Evolutionary conservation across 2,329 filamentous ascomycete species (phyloP).

Genomic region (Paramyrothecium roridum): DNA sequence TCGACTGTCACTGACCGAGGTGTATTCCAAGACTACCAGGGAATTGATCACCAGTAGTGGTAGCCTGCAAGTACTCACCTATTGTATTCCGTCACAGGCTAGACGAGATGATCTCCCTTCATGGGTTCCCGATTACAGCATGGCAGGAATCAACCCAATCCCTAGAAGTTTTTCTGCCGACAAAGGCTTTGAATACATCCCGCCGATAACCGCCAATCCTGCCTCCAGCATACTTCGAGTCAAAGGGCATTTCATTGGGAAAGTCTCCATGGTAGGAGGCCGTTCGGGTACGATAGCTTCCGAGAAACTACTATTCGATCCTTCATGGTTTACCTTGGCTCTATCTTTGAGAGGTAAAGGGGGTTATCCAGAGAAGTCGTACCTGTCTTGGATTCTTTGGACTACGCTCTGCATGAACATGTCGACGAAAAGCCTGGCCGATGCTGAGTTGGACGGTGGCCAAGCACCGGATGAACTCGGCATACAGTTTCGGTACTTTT

Average conservation of each 20-base stretch:
- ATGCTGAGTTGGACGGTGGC: constrained; percentile 7
- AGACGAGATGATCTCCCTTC: constrained; percentile 10
- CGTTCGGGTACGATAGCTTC: constrained; percentile 7
- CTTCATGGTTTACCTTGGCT: constrained; percentile 13
- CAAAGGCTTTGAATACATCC: constrained; percentile 10
- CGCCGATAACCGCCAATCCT: neutral
- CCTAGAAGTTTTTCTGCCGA: constrained; percentile 15
- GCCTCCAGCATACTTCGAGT: constrained; percentile 5
- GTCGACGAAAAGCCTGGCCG: constrained; percentile 14
- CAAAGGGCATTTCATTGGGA: constrained; percentile 11
- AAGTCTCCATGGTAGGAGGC: constrained; percentile 6
- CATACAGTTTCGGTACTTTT: constrained; percentile 14
- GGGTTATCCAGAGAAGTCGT: neutral
- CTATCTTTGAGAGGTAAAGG: constrained; percentile 11
- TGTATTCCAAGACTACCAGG: constrained; percentile 15
- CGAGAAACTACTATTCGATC: constrained; percentile 17
- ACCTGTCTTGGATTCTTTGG: constrained; percentile 16
- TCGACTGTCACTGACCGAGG: constrained; percentile 10
- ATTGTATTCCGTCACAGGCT: constrained; percentile 8
- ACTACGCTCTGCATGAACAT: constrained; percentile 22
- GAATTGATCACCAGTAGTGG: constrained; percentile 13
- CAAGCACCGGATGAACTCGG: constrained; percentile 14
- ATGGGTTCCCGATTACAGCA: constrained; percentile 19
- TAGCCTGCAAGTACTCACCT: constrained; percentile 10
- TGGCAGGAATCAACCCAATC: constrained; percentile 14